Conservation (phyloP, 306 rosid species). For the Cucurbita ficifolia region DNA sequence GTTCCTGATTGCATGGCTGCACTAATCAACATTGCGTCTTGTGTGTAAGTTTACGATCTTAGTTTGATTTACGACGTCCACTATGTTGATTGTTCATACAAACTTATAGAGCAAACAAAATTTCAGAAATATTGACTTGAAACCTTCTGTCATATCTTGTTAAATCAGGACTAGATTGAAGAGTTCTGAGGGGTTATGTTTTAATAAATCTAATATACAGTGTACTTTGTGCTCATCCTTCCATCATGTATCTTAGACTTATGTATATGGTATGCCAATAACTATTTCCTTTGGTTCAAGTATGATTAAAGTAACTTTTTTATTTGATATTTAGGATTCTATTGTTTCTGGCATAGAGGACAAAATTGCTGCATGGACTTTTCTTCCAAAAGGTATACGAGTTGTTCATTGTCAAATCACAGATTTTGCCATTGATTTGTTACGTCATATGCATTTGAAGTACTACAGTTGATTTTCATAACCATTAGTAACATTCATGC, state of each 20-base stretch:
- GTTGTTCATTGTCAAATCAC: neutral
- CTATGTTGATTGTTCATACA: neutral
- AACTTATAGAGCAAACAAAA: neutral
- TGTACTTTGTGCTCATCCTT: neutral
- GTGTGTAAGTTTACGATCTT: too few relatives aligned
- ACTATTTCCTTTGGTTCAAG: neutral
- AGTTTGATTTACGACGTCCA: too few relatives aligned
- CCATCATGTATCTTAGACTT: neutral
- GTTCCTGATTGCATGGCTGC: neutral
- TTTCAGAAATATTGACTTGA: neutral
- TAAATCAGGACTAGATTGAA: neutral
- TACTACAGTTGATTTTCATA: neutral
- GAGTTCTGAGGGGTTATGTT: neutral
- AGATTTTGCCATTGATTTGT: neutral
- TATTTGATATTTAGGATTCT: conserved; percentile 43
- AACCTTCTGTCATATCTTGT: neutral
- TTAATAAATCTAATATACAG: neutral
- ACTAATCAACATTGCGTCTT: neutral
- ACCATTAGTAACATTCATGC: neutral
- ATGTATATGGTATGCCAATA: neutral
- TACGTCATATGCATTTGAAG: neutral
- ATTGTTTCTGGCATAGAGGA: conserved; percentile 82
- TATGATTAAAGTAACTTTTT: neutral
- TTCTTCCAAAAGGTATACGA: conserved; percentile 84
- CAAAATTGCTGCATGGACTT: conserved; percentile 84